These are phyloP conservation scores for Eruca vesicaria DNA, from an alignment of 441 rosid genomes.

Conservation along the genomic window DNA sequence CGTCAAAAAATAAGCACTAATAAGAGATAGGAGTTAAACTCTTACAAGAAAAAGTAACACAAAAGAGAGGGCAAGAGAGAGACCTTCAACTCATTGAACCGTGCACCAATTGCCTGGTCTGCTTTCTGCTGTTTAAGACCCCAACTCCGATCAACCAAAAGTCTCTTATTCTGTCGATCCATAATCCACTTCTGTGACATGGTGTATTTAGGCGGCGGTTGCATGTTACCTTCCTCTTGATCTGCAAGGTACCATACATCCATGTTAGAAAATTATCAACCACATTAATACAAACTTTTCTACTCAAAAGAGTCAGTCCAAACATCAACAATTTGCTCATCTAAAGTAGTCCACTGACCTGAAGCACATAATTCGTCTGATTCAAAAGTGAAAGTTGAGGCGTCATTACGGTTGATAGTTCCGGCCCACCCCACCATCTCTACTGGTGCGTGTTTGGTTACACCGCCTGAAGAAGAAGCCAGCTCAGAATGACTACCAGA, in stretches of 20 bases:
- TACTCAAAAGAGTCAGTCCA: constrained; percentile 26
- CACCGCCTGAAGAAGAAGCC: constrained; percentile 39
- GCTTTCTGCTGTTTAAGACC: constrained; percentile 63
- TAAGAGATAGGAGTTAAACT: background rate
- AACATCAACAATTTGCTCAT: background rate
- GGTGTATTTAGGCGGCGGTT: constrained; percentile 65
- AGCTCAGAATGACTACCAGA: constrained; percentile 40
- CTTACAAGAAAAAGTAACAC: background rate
- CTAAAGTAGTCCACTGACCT: constrained; percentile 25
- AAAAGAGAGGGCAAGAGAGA: constrained; percentile 9
- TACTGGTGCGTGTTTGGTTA: constrained; percentile 45
- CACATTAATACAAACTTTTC: constrained; percentile 9
- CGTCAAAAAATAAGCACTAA: constrained; percentile 1
- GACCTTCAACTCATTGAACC: constrained; percentile 78
- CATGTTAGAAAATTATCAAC: constrained; percentile 32
- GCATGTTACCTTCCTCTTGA: constrained; percentile 56
- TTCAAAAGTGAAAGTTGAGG: constrained; percentile 37
- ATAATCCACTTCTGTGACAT: constrained; percentile 88
- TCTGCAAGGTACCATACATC: constrained; percentile 40
- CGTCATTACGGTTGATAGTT: constrained; percentile 44
- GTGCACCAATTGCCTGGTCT: constrained; percentile 52
- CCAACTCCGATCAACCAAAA: constrained; percentile 59
- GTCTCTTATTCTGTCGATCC: constrained; percentile 66
- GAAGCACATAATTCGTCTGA: constrained; percentile 32
- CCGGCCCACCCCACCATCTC: constrained; percentile 54